Percentiles rank a stretch among this genome's conserved stretches.
Evolutionary conservation across 2,329 filamentous ascomycete genomes (phyloP).

Genomic region (Arachnomyces sp.): DNA sequence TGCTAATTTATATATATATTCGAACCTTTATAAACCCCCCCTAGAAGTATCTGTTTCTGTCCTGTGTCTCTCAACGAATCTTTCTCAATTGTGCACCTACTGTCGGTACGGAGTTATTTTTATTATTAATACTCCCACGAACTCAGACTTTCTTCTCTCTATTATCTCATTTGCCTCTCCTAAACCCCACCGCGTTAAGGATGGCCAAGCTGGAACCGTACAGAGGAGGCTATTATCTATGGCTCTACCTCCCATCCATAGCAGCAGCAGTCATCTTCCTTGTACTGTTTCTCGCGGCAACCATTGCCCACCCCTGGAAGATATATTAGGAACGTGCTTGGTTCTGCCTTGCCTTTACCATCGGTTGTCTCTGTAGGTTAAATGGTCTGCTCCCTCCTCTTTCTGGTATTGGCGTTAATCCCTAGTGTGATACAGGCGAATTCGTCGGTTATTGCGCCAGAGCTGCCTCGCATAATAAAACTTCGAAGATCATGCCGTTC

Average conservation of each 20-base stretch:
- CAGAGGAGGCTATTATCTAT: too few species aligned
- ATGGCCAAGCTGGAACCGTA: too few species aligned
- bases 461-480: slow-evolving; percentile 25
- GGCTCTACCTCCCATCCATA: slow-evolving; percentile 21
- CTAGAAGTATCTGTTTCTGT: too few species aligned
- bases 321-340: slow-evolving; percentile 19
- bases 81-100: too few species aligned
- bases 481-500: slow-evolving; percentile 22
- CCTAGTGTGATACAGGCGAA: slow-evolving; percentile 23
- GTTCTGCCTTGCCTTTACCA: slow-evolving; percentile 26
- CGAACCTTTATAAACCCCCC: too few species aligned
- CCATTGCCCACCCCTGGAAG: slow-evolving; percentile 21
- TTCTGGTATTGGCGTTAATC: slow-evolving; percentile 11
- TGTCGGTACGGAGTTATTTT: too few species aligned
- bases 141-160: too few species aligned
- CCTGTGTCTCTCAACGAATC: too few species aligned
- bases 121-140: too few species aligned
- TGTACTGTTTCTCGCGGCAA: slow-evolving; percentile 21
- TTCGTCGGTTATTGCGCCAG: slow-evolving; percentile 31
- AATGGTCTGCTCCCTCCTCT: slow-evolving; percentile 14
- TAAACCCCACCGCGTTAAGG: too few species aligned
- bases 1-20: too few species aligned
- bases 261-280: slow-evolving; percentile 18
- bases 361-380: slow-evolving; percentile 31
- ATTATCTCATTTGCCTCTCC: too few species aligned